Evolutionary conservation across 2,329 filamentous ascomycete genomes (phyloP), one percentile per base, ranked within the genome.

Genomic region (Botryotinia globosa): DNA sequence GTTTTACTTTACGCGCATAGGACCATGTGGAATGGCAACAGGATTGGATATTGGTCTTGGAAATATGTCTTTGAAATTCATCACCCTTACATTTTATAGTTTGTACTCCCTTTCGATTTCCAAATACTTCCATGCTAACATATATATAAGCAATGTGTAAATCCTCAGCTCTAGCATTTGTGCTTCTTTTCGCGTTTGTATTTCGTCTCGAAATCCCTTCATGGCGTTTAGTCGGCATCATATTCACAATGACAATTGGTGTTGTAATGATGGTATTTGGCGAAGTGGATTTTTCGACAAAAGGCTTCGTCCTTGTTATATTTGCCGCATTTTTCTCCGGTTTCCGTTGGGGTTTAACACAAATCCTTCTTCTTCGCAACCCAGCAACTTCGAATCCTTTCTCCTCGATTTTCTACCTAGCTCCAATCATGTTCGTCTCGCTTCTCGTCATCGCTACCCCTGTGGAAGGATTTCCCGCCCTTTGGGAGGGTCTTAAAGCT

Each of bases 241-340:
- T 99, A 77, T 87, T 90, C 70, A 90, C 92, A 79, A 98, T 99
- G 96, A 98, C 94, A 0, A 79, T 90, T 3, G 96, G 96, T 74
- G 95, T 99, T 14, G 87, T 99, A 74, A 97, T 98, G 90, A 99
- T 99, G 96, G 96, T 98, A 0, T 94, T 94, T 9, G 96, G 95
- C 74, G 96, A 99, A 83, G 91, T 97, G 54, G 90, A 94, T 67
- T 99, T 99, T 83, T 90, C 94, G 78, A 86, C 91, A 0, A 86
- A 93, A 44, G 96, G 96, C 59, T 99, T 99, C 82, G 83, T 94
- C 64, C 91, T 99, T 76, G 92, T 98, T 83, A 98, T 99, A 82
- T 90, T 91, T 0, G 94, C 96, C 20, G 93, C 94, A 69, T 96
- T 97, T 83, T 97, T 97, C 81, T 97, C 94, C 2, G 96, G 96